Evolutionary conservation across 1,139 yeast species (phyloP).

Genomic region (Scheffersomyces illinoinensis): DNA sequence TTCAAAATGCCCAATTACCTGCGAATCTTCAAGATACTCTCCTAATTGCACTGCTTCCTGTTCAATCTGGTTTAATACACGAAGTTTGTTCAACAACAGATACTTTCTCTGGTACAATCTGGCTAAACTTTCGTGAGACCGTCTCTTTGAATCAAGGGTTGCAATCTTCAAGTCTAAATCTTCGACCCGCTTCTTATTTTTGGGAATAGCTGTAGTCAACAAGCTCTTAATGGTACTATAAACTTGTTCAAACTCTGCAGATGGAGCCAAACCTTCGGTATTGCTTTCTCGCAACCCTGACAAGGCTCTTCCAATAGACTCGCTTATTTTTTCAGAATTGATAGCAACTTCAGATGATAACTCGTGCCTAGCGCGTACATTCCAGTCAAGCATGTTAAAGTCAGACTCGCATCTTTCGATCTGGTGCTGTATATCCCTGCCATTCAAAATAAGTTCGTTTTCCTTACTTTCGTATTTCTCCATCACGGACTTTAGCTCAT

Average conservation of each 20-base stretch:
- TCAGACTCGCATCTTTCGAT: not conserved
- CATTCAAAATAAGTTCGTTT: not conserved
- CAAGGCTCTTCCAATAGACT: conserved; percentile 8
- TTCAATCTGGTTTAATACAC: conserved; percentile 10
- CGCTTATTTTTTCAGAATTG: conserved; percentile 4
- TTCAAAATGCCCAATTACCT: conserved; percentile 5
- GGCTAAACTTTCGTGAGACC: conserved; percentile 1
- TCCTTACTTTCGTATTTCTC: conserved; percentile 9
- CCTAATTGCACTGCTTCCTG: conserved; percentile 9
- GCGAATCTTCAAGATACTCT: conserved; percentile 14
- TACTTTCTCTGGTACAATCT: conserved; percentile 11
- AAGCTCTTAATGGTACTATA: not conserved
- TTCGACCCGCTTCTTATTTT: not conserved
- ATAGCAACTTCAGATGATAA: not conserved
- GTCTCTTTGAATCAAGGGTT: not conserved
- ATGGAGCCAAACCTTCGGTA: not conserved
- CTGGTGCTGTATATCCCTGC: not conserved
- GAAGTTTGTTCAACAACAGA: conserved; percentile 10
- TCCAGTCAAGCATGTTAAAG: not conserved
- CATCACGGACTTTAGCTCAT: conserved; percentile 9
- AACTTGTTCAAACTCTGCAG: not conserved
- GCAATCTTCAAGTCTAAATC: not conserved
- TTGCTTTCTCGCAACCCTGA: not conserved
- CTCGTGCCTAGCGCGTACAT: not conserved
- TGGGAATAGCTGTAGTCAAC: not conserved